Evolutionary conservation across 2,329 filamentous ascomycete species (phyloP).

Genomic region (Pseudocercospora crystallina): DNA sequence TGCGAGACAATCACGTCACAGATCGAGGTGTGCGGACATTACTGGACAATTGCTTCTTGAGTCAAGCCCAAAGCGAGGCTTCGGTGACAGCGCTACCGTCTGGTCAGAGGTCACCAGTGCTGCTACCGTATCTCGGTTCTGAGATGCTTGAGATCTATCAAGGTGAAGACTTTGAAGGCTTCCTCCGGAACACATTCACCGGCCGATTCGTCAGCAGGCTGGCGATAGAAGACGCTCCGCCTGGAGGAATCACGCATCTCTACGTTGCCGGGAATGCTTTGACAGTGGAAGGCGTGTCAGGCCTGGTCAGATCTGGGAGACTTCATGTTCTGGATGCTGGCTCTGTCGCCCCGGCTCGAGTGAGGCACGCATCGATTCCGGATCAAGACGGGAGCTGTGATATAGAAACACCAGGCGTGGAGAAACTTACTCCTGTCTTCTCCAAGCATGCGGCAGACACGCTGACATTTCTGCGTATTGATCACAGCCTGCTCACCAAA

Average conservation of each 20-base stretch:
- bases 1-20: conserved; percentile 58
- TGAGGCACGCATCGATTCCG: conserved; percentile 28
- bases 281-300: conserved; percentile 56
- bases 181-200: conserved; percentile 51
- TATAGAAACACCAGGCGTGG: conserved; percentile 48
- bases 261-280: conserved; percentile 58
- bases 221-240: conserved; percentile 55
- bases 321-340: conserved; percentile 59
- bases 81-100: neutral
- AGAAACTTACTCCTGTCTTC: conserved; percentile 56
- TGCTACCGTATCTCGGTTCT: conserved; percentile 39
- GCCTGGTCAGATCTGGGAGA: conserved; percentile 51
- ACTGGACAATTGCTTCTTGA: conserved; percentile 51
- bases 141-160: conserved; percentile 42
- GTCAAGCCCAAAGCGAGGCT: neutral
- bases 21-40: conserved; percentile 55
- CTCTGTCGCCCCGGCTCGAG: conserved; percentile 37
- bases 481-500: conserved; percentile 56
- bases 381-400: conserved; percentile 20
- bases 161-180: conserved; percentile 53
- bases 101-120: conserved; percentile 26
- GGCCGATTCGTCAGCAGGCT: conserved; percentile 53
- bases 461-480: conserved; percentile 55
- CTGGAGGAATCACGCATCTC: conserved; percentile 59
- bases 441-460: conserved; percentile 47